Base-by-base conservation (phyloP, 768 basidiomycete species). In the Fistulinella prunicolor region DNA sequence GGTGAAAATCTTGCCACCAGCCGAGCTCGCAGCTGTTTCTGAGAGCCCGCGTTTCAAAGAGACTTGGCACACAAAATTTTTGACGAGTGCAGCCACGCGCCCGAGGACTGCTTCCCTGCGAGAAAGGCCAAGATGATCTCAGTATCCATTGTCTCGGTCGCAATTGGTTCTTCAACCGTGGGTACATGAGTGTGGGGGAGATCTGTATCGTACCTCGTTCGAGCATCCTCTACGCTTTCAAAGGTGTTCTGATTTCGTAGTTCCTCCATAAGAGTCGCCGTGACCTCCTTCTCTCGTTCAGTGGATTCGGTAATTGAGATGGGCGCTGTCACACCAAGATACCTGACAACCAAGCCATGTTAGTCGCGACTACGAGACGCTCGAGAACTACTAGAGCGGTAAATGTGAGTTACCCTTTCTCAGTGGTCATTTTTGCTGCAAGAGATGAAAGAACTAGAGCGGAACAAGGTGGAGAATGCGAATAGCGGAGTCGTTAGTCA, bases 1-100 rank as follows among this genome's bases (percentile, higher is more conserved):
- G 7, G 96, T 98, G 68, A 93, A 99, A 65, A 99, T 98, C 76
- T 98, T 95, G 55, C 94, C 96, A 43, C 96, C 96, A 9, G 96
- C 92, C 40, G 89, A 85, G 43, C 72, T 80, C 9, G 95, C 94
- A 1, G 91, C 87, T 17, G 85, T 70, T 54, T 97, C 94, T 24
- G 94, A 94, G 38, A 95, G 73, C 7, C 95, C 95, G 34, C 78
- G 80, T 37, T 80, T 71, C 48, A 94, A 65, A 8, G 89, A 86
- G 1, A 94, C 83, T 53, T 81, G 80, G 61, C 81, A 82, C 41
- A 99, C 96, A 64, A 98, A 99, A 63, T 89, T 83, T 72, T 92
- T 93, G 57, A 97, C 92, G 22, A 96, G 76, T 44, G 85, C 81
- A 36, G 90, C 84, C 38, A 99, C 82, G 38, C 89, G 85, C 16